Conservation (phyloP, 768 basidiomycete genomes). For the Dentipellis sp. region DNA sequence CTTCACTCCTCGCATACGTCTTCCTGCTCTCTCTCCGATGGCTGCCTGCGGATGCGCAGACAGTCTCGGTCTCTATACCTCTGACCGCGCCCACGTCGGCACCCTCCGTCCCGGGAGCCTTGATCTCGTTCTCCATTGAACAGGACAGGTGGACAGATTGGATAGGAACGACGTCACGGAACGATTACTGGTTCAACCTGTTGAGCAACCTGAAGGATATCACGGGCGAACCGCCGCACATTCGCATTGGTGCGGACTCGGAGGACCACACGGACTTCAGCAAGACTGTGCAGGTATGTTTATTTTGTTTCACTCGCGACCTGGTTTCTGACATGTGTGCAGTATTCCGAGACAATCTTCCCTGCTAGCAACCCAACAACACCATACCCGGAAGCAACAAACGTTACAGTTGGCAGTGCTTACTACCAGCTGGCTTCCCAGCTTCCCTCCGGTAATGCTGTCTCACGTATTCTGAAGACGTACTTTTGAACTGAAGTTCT, state of each 20-base stretch:
- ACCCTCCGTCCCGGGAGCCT: constrained; percentile 4
- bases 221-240: constrained; percentile 42
- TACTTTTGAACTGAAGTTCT: not conserved
- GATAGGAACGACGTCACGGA: constrained; percentile 40
- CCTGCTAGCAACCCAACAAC: constrained; percentile 36
- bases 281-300: constrained; percentile 30
- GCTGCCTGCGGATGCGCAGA: not conserved
- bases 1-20: not conserved
- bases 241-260: constrained; percentile 47
- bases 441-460: constrained; percentile 35
- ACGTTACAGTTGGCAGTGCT: constrained; percentile 47
- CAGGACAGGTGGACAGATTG: constrained; percentile 67
- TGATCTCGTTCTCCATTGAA: constrained; percentile 61
- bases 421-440: constrained; percentile 46
- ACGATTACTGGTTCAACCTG: constrained; percentile 52
- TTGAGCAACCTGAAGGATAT: constrained; percentile 46
- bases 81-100: constrained; percentile 1
- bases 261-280: constrained; percentile 53
- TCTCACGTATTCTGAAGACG: not conserved
- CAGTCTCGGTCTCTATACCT: constrained; percentile 4
- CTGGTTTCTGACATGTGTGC: not conserved
- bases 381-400: constrained; percentile 61
- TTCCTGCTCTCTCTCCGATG: not conserved
- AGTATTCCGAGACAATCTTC: constrained; percentile 42
- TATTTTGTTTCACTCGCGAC: not conserved